Conservation (phyloP, 1,139 yeast species). For the Saccharomycopsis hybrid region DNA sequence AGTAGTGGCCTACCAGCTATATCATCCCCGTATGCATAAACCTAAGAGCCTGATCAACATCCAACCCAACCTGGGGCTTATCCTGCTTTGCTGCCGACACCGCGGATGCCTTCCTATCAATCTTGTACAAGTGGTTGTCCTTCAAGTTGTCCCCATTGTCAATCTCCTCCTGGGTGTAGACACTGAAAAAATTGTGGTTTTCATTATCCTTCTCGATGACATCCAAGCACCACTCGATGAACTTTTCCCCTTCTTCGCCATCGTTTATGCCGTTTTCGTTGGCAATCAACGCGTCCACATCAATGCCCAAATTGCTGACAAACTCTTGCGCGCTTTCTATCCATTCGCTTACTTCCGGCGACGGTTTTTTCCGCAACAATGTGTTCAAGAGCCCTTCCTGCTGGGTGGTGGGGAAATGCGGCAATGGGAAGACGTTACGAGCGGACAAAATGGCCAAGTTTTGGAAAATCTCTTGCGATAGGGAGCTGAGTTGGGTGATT, state of each 20-base stretch:
- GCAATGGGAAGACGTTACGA: constrained; percentile 77
- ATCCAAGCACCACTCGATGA: constrained; percentile 16
- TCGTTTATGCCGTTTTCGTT: not conserved
- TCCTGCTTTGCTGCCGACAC: not conserved
- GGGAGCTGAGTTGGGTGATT: constrained; percentile 70
- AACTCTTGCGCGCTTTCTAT: constrained; percentile 43
- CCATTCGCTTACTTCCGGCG: constrained; percentile 92
- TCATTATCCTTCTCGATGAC: constrained; percentile 11
- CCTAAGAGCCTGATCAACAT: constrained; percentile 11
- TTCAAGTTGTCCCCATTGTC: constrained; percentile 10
- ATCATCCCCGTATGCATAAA: constrained; percentile 19
- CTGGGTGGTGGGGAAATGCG: constrained; percentile 76
- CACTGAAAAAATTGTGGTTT: constrained; percentile 16
- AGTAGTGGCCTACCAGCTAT: not conserved
- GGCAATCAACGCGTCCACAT: not conserved
- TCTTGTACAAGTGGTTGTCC: constrained; percentile 11
- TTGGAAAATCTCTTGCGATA: constrained; percentile 59
- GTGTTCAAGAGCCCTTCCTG: constrained; percentile 81
- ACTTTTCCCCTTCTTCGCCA: constrained; percentile 3
- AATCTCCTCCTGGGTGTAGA: constrained; percentile 19
- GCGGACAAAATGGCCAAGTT: constrained; percentile 53
- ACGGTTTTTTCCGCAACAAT: constrained; percentile 72
- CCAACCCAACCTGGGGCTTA: constrained; percentile 8
- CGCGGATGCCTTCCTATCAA: constrained; percentile 6
- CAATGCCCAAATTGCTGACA: constrained; percentile 10